Base-by-base conservation (phyloP, 495 filamentous ascomycete species). In the Neurospora tetraspora region DNA sequence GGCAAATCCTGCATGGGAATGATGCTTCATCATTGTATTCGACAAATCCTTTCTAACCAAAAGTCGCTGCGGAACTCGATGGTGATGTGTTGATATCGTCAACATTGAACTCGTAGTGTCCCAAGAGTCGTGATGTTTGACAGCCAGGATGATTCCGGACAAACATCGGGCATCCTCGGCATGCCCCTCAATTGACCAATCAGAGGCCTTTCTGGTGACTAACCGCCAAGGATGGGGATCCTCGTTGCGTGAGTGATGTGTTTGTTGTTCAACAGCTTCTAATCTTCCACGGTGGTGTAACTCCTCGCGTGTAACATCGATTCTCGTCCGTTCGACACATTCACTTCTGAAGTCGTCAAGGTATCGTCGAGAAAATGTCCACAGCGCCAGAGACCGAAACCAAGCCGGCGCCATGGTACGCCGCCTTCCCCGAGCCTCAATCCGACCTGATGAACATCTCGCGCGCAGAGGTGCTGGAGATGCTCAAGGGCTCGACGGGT, bases 351-450 rank as follows among this genome's bases (percentile, higher is more conserved):
- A 23, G 9, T 23, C 11, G 9, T 20, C 3, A 31, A 61, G 1
- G 5, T 10, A 34, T 34, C 27, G 53, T 4, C 23, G 14, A 31
- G 12, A 34, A 18, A 34, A 65, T 65, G 53, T 18, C 53, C 12
- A 31, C 53, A 61, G 53, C 53, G 8, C 27, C 27, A 4, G 53
- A 65, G 3, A 65, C 53, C 12, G 53, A 27, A 2, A 4, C 53
- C 27, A 31, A 34, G 14, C 16, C 71, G 3, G 38, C 73, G 12
- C 76, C 78, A 14, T 80, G 78, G 78, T 71, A 78, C 42, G 78
- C 77, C 2, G 77, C 78, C 6, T 80, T 73, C 70, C 78, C 78
- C 31, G 74, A 74, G 0, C 77, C 78, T 38, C 70, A 73, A 42
- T 73, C 74, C 0, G 69, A 76, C 43, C 70, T 72, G 5, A 78